Base-by-base conservation (phyloP, 2,329 filamentous ascomycete species). In the Exophiala spinifera region DNA sequence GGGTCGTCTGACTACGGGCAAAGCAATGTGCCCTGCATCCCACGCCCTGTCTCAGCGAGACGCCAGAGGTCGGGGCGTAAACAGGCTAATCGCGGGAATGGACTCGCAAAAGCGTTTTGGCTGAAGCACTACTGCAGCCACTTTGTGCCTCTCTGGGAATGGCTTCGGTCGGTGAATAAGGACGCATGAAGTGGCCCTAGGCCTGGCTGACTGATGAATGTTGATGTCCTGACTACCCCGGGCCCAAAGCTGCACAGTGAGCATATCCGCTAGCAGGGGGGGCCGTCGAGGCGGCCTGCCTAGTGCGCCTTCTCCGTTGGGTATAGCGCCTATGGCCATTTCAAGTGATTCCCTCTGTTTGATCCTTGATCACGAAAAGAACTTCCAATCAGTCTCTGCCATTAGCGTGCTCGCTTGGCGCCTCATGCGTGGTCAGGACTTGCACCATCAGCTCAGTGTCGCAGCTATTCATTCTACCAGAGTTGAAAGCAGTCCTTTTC, bases 241-340 rank as follows among this genome's bases (percentile, higher is more conserved):
- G n/a, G n/a, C n/a, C n/a, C n/a, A n/a, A 34, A 33, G 21, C 34
- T 40, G 50, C 50, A 53, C 50, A 53, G 50, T 53, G 50, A 53
- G 43, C 44, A 51, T 23, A 20, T 5, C 6, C 45, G 28, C 51
- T 45, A 47, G 51, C 55, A 49, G 28, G 49, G 28, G 49, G 47
- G 40, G 20, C 20, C 15, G 17, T 23, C 17, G 15, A 25, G 25
- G n/a, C 8, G n/a, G 46, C 13, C 21, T 28, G 7, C 21, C 20
- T 54, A 58, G 52, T 58, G 55, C 55, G 55, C 55, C 55, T 58
- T 20, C 55, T 52, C 31, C 15, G 25, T 45, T 25, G 20, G 55
- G 55, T 14, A 33, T 52, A 55, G 55, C 34, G 14, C 28, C 8
- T 31, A 31, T 2, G 25, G 5, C 25, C 25, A n/a, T n/a, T n/a